These are phyloP conservation scores for Alternaria sp. DNA, from an alignment of 2,329 filamentous ascomycete species.

Conservation along the genomic window DNA sequence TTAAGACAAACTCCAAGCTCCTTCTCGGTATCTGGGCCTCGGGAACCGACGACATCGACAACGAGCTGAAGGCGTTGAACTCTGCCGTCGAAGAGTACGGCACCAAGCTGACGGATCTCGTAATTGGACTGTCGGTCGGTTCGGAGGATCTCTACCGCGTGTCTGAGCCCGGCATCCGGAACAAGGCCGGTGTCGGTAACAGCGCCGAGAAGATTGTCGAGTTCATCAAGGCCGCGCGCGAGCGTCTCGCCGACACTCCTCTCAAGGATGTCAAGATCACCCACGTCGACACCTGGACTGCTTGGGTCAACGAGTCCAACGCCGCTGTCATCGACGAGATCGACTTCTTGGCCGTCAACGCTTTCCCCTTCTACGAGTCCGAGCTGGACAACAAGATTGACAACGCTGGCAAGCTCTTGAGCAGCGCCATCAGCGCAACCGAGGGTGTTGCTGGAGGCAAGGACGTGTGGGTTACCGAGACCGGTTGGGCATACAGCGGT, in stretches of 20 bases:
- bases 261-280: constrained; percentile 59
- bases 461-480: constrained; percentile 49
- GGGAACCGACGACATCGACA: constrained; percentile 52
- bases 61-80: constrained; percentile 42
- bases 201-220: constrained; percentile 65
- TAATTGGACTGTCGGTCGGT: constrained; percentile 46
- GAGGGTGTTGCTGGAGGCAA: constrained; percentile 40
- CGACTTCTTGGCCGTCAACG: constrained; percentile 47
- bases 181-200: constrained; percentile 67
- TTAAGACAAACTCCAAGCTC: constrained; percentile 44
- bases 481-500: constrained; percentile 44
- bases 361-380: constrained; percentile 48
- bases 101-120: constrained; percentile 58
- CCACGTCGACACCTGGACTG: constrained; percentile 48
- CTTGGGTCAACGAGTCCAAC: constrained; percentile 45
- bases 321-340: constrained; percentile 43
- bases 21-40: constrained; percentile 58
- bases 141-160: constrained; percentile 67
- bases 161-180: constrained; percentile 69
- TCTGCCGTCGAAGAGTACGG: constrained; percentile 43
- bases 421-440: constrained; percentile 35
- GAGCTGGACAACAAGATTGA: constrained; percentile 45
- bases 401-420: constrained; percentile 49
- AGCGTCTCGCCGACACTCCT: constrained; percentile 65
- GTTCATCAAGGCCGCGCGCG: constrained; percentile 57